A percentile compares a stretch with the other conserved stretches of the same genome.
Evolutionary conservation across 2,329 filamentous ascomycete species (phyloP).

Genomic region (Colletotrichum tamarilloi): DNA sequence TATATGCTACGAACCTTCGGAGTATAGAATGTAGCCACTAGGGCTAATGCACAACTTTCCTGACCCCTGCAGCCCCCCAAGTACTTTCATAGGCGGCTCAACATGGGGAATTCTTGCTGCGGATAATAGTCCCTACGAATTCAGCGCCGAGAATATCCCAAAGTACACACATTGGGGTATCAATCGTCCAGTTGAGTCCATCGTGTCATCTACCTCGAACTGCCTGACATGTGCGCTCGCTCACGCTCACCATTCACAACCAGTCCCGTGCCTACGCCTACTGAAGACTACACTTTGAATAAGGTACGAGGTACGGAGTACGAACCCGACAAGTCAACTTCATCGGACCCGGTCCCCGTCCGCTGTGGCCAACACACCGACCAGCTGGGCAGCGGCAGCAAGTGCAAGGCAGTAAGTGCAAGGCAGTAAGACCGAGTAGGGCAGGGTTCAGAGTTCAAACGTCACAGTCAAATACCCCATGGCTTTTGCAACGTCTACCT

Average conservation of each 20-base stretch:
- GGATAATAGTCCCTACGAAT: neutral
- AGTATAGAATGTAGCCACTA: neutral
- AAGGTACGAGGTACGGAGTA: constrained; percentile 23
- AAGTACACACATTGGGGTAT: neutral
- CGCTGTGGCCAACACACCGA: neutral
- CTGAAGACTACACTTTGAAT: neutral
- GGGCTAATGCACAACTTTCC: neutral
- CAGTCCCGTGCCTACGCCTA: neutral
- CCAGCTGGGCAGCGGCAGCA: neutral
- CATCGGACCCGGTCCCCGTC: constrained; percentile 3
- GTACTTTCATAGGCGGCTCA: neutral
- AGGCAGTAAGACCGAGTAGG: neutral
- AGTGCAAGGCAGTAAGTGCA: neutral
- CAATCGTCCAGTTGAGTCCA: neutral
- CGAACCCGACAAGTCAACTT: constrained; percentile 25
- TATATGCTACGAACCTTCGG: neutral
- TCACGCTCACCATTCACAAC: neutral
- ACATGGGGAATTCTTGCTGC: neutral
- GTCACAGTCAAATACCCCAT: neutral
- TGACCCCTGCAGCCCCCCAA: neutral
- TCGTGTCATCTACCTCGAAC: neutral
- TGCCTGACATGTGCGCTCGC: constrained; percentile 5
- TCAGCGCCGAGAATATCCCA: neutral
- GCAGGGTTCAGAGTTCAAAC: neutral
- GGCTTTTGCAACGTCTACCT: neutral